These are phyloP conservation scores for Colletotrichum sp. DNA, from an alignment of 2,329 filamentous ascomycete species.

Conservation along the genomic window DNA sequence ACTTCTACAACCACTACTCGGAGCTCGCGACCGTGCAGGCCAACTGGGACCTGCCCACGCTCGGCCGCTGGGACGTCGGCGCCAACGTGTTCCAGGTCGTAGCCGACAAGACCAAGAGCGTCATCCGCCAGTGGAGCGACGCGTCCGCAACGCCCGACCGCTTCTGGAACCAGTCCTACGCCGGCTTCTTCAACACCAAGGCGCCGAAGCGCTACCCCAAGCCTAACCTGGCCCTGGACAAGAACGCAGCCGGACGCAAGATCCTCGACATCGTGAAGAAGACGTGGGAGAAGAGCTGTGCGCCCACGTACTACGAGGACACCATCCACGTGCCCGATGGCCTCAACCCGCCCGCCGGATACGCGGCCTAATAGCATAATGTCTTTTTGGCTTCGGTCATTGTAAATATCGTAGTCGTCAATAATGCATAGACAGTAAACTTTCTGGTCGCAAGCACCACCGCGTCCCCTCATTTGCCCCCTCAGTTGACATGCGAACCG, in stretches of 20 bases:
- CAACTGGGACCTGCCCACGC: conserved; percentile 73
- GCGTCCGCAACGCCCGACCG: conserved; percentile 40
- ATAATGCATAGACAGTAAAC: neutral
- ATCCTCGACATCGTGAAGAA: conserved; percentile 43
- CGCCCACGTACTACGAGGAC: conserved; percentile 47
- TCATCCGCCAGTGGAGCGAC: conserved; percentile 41
- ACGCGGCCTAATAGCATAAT: conserved; percentile 17
- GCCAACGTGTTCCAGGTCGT: conserved; percentile 73
- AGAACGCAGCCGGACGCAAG: conserved; percentile 34
- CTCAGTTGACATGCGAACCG: neutral
- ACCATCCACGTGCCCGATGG: conserved; percentile 46
- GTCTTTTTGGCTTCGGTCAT: neutral
- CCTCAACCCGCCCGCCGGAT: conserved; percentile 45
- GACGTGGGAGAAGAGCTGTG: conserved; percentile 40
- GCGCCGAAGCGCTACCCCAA: conserved; percentile 41
- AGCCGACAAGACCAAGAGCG: conserved; percentile 65
- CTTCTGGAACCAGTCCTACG: conserved; percentile 60
- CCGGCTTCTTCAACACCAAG: conserved; percentile 49
- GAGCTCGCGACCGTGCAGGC: conserved; percentile 69
- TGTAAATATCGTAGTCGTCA: neutral
- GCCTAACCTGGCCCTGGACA: conserved; percentile 41
- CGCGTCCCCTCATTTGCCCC: neutral
- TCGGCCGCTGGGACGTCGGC: conserved; percentile 75
- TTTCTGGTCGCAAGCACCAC: neutral
- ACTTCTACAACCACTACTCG: conserved; percentile 78